These are phyloP conservation scores for Boletus huronensis DNA, from an alignment of 768 basidiomycete species.

Conservation along the genomic window DNA sequence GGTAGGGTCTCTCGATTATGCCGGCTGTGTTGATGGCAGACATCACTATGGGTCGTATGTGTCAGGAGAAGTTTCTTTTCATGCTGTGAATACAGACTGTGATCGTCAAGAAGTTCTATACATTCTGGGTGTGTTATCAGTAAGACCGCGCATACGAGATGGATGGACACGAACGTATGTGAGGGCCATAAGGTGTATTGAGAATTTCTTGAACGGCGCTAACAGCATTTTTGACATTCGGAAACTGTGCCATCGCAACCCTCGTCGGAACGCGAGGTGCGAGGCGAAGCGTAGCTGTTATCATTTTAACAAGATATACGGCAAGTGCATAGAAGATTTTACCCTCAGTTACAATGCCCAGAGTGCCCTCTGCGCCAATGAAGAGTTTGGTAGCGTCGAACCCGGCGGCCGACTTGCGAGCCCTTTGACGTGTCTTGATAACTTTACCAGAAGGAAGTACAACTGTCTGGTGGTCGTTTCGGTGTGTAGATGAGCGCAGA, in stretches of 20 bases:
- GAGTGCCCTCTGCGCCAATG: conserved; percentile 86
- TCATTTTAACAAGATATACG: background rate
- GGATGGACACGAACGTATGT: conserved; percentile 56
- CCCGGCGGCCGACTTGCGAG: conserved; percentile 83
- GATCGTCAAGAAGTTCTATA: conserved; percentile 80
- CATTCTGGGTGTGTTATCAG: conserved; percentile 53
- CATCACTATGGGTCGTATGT: conserved; percentile 52
- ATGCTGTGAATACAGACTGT: conserved; percentile 41
- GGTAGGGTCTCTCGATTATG: conserved; percentile 56
- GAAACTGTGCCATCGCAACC: conserved; percentile 88
- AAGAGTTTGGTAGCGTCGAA: conserved; percentile 87
- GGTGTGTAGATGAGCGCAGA: background rate
- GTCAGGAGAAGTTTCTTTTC: background rate
- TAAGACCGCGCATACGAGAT: background rate
- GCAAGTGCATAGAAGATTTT: background rate
- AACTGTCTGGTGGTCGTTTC: conserved; percentile 52
- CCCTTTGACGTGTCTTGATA: conserved; percentile 77
- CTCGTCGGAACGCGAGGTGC: conserved; percentile 78
- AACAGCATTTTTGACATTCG: conserved; percentile 71
- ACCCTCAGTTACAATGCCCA: conserved; percentile 90
- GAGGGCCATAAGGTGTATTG: conserved; percentile 59
- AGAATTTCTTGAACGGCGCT: conserved; percentile 80
- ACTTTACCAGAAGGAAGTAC: conserved; percentile 84
- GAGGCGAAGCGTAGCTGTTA: conserved; percentile 73
- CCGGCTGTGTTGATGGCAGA: conserved; percentile 69